A percentile compares a stretch with the other conserved stretches of the same genome.
phyloP scores from a whole-genome alignment of 106 monocot species.

The Allium fistulosum region DNA sequence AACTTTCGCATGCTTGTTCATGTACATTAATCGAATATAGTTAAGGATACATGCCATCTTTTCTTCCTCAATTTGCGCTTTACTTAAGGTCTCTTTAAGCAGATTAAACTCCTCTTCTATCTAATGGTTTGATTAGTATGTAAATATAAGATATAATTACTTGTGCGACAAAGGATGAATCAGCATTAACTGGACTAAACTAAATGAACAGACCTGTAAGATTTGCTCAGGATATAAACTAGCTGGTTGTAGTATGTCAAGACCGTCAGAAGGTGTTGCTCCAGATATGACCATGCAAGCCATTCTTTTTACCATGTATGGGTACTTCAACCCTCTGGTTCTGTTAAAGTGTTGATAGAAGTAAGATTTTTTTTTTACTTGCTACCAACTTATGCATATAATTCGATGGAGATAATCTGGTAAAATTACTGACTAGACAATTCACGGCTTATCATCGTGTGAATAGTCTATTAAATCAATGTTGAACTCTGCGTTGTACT shows the following conservation, averaged over 20 bases:
- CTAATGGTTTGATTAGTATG: slow-evolving; percentile 19
- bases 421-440: no score
- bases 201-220: slow-evolving; percentile 25
- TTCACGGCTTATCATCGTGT: no score
- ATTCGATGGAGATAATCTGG: no score
- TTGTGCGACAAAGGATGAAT: background rate
- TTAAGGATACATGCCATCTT: slow-evolving; percentile 73
- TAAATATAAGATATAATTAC: slow-evolving; percentile 1
- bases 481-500: no score
- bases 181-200: background rate
- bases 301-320: slow-evolving; percentile 73
- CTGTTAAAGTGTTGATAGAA: slow-evolving; percentile 21
- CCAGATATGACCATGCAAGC: slow-evolving; percentile 90
- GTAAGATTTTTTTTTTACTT: no score
- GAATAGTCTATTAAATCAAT: no score
- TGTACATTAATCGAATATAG: background rate
- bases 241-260: slow-evolving; percentile 88
- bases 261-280: slow-evolving; percentile 36
- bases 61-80: slow-evolving; percentile 44
- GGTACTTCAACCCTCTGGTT: slow-evolving; percentile 61
- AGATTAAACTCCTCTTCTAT: slow-evolving; percentile 76
- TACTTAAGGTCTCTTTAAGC: slow-evolving; percentile 39
- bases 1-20: no score
- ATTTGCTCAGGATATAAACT: slow-evolving; percentile 38
- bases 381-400: no score